Percentiles rank a stretch among this genome's conserved stretches.
These are phyloP conservation scores for Phytophthora colocasiae DNA, from an alignment of 352 stramenopile genomes.

Conservation along the genomic window DNA sequence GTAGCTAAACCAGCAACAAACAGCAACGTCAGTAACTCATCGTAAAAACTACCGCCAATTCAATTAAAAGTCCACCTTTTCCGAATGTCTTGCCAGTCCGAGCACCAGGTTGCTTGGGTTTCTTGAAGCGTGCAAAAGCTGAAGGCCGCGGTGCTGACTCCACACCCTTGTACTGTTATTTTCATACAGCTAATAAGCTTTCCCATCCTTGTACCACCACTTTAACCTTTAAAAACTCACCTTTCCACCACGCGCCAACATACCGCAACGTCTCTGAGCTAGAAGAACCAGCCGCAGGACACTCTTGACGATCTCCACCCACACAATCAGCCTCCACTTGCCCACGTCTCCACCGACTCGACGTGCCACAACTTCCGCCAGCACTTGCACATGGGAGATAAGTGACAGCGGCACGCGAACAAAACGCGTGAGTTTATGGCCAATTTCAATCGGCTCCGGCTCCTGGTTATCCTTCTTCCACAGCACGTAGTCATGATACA, in stretches of 20 bases:
- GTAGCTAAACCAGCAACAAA: slow-evolving; percentile 15
- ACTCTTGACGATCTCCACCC: slow-evolving; percentile 78
- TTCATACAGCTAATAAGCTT: slow-evolving; percentile 7
- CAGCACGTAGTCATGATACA: slow-evolving; percentile 88
- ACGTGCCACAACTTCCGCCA: slow-evolving; percentile 77
- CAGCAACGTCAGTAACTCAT: not conserved
- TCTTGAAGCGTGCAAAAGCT: slow-evolving; percentile 67
- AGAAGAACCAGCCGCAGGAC: slow-evolving; percentile 74
- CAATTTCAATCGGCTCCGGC: slow-evolving; percentile 21
- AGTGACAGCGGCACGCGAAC: slow-evolving; percentile 79
- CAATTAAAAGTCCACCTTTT: slow-evolving; percentile 37
- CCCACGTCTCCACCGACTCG: slow-evolving; percentile 72
- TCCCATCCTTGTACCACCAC: not conserved
- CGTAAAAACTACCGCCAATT: not conserved
- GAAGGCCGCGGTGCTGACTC: slow-evolving; percentile 56
- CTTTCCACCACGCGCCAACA: slow-evolving; percentile 71
- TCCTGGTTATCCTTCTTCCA: slow-evolving; percentile 57
- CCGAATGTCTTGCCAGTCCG: slow-evolving; percentile 79
- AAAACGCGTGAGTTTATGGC: slow-evolving; percentile 59
- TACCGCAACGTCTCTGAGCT: slow-evolving; percentile 56
- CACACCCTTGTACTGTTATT: slow-evolving; percentile 59
- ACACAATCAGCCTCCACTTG: slow-evolving; percentile 85
- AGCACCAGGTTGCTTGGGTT: slow-evolving; percentile 63
- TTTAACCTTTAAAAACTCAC: slow-evolving; percentile 27
- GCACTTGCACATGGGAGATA: slow-evolving; percentile 82